phyloP scores from a whole-genome alignment of 805 yeast genomes.

The Pichia nakasei region DNA sequence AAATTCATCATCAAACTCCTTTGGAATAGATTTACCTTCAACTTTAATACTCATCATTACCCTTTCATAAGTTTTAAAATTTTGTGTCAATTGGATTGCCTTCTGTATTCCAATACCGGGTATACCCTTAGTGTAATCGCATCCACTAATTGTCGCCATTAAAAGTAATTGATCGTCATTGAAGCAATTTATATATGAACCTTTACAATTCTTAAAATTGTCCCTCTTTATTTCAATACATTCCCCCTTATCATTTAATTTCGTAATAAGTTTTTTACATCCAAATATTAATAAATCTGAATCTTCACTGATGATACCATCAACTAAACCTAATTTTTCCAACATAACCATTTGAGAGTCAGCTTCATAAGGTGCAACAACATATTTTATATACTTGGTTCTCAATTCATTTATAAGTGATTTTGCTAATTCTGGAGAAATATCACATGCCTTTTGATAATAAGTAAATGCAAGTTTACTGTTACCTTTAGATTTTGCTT shows the following conservation, averaged over 20 bases:
- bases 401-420: slow-evolving; percentile 68
- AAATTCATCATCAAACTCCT: slow-evolving; percentile 50
- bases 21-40: slow-evolving; percentile 57
- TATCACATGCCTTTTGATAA: slow-evolving; percentile 73
- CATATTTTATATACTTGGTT: slow-evolving; percentile 46
- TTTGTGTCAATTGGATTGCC: slow-evolving; percentile 54
- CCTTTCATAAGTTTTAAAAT: slow-evolving; percentile 42
- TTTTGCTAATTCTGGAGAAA: slow-evolving; percentile 88
- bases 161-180: slow-evolving; percentile 52
- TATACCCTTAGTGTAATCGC: slow-evolving; percentile 90
- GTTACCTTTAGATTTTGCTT: slow-evolving; percentile 44
- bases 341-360: slow-evolving; percentile 93
- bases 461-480: slow-evolving; percentile 52
- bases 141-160: slow-evolving; percentile 87
- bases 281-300: slow-evolving; percentile 91
- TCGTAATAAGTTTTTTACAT: slow-evolving; percentile 64
- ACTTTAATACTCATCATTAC: slow-evolving; percentile 47
- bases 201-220: slow-evolving; percentile 33
- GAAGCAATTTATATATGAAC: slow-evolving; percentile 38
- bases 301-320: slow-evolving; percentile 88
- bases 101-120: slow-evolving; percentile 72
- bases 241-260: slow-evolving; percentile 59
- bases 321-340: slow-evolving; percentile 64
- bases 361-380: slow-evolving; percentile 98
- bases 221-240: slow-evolving; percentile 62